phyloP scores from a whole-genome alignment of 495 filamentous ascomycete genomes.

The Glutinoglossum americanum region DNA sequence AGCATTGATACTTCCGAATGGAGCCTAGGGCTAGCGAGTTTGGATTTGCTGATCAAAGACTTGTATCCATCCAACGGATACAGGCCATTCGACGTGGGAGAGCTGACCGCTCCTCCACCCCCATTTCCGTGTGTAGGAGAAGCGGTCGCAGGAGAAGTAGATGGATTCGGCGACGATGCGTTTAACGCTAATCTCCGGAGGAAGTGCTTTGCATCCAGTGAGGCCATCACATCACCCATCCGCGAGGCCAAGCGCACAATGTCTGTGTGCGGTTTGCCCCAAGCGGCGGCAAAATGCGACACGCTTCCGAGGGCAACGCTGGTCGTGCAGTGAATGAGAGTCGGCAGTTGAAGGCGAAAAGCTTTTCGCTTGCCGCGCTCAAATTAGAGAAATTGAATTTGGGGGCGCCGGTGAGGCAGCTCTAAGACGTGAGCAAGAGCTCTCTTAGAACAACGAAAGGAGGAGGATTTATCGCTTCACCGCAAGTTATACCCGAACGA shows the following conservation, averaged over 20 bases:
- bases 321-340: neutral
- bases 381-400: neutral
- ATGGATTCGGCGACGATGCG: neutral
- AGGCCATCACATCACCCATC: neutral
- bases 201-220: neutral
- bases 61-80: neutral
- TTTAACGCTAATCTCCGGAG: neutral
- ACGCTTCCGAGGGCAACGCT: neutral
- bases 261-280: neutral
- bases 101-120: neutral
- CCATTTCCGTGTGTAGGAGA: neutral
- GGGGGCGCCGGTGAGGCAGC: neutral
- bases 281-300: neutral
- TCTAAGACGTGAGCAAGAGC: neutral
- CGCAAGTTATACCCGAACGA: neutral
- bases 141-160: neutral
- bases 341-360: neutral
- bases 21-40: neutral
- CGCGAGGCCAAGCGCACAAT: neutral
- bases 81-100: neutral
- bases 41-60: neutral
- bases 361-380: neutral
- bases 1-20: neutral
- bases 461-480: neutral
- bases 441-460: neutral